Evolutionary conservation across 352 stramenopile genomes (phyloP).

Genomic region (Globisporangium camurandrum): DNA sequence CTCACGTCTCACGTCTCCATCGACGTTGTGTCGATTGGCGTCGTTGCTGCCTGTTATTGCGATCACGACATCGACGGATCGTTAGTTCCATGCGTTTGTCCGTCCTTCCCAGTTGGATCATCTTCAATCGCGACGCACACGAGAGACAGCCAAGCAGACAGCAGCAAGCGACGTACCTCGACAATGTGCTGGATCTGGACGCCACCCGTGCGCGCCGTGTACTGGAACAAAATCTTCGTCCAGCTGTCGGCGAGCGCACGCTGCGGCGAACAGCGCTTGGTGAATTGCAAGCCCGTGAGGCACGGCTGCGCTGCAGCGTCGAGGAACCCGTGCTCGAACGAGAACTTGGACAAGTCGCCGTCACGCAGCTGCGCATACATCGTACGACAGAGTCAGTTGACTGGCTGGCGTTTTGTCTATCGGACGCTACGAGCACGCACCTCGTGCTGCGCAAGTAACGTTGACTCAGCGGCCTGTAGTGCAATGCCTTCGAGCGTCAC

Average conservation of each 20-base stretch:
- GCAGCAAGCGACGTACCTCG: conserved; percentile 29
- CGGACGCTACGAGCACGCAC: conserved; percentile 16
- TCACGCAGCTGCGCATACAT: conserved; percentile 37
- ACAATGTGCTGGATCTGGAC: conserved; percentile 59
- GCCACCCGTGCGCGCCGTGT: conserved; percentile 49
- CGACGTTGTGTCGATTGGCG: not conserved
- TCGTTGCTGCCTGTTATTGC: conserved; percentile 12
- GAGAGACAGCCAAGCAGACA: not conserved
- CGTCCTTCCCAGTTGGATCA: no score
- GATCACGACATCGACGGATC: no score
- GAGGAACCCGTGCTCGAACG: conserved; percentile 57
- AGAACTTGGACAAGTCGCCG: conserved; percentile 75
- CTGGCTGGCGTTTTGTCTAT: not conserved
- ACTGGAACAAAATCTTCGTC: conserved; percentile 86
- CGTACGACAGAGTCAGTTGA: not conserved
- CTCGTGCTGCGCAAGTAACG: conserved; percentile 59
- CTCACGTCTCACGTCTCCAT: conserved; percentile 8
- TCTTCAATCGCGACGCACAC: not conserved
- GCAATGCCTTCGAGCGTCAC: conserved; percentile 65
- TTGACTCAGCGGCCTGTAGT: conserved; percentile 33
- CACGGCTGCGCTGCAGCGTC: conserved; percentile 34
- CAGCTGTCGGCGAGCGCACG: conserved; percentile 80
- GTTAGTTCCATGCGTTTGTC: no score
- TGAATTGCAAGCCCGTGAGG: conserved; percentile 48
- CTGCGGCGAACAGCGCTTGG: conserved; percentile 75